phyloP scores from a whole-genome alignment of 257 asterid genomes.

The Forsythia suspensa region DNA sequence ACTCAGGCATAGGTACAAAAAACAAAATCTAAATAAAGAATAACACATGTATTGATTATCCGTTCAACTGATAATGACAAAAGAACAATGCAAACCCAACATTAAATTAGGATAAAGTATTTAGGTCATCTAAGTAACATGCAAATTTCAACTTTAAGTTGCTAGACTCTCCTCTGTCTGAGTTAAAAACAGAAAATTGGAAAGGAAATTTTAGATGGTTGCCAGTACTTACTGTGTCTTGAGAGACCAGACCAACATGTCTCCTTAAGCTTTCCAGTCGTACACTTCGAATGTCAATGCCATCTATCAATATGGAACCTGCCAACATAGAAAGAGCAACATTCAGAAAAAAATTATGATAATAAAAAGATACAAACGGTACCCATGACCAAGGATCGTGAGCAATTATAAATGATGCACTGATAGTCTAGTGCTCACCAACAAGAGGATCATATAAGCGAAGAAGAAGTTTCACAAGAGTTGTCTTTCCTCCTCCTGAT shows the following conservation, averaged over 20 bases:
- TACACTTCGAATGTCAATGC: conserved; percentile 55
- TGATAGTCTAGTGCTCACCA: conserved; percentile 41
- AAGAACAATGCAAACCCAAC: conserved; percentile 2
- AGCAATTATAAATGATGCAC: conserved; percentile 3
- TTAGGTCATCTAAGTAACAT: background rate
- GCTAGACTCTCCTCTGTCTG: background rate
- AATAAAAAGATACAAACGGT: conserved; percentile 6
- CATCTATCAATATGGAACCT: conserved; percentile 77
- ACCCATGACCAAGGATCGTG: background rate
- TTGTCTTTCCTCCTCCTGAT: conserved; percentile 97
- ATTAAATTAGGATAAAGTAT: background rate
- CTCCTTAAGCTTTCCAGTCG: conserved; percentile 71
- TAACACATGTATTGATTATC: background rate
- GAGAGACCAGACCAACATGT: conserved; percentile 84
- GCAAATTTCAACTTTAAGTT: background rate
- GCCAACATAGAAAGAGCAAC: conserved; percentile 21
- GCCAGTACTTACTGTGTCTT: conserved; percentile 63
- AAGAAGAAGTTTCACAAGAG: conserved; percentile 88
- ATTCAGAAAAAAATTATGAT: conserved; percentile 8
- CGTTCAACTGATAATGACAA: background rate
- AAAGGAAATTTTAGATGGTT: conserved; percentile 1
- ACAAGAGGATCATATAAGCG: conserved; percentile 80
- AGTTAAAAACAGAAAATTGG: background rate
- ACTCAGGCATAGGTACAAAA: background rate
- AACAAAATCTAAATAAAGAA: background rate